Conservation (phyloP, 2,329 filamentous ascomycete species). For the Xylariaceae sp. region DNA sequence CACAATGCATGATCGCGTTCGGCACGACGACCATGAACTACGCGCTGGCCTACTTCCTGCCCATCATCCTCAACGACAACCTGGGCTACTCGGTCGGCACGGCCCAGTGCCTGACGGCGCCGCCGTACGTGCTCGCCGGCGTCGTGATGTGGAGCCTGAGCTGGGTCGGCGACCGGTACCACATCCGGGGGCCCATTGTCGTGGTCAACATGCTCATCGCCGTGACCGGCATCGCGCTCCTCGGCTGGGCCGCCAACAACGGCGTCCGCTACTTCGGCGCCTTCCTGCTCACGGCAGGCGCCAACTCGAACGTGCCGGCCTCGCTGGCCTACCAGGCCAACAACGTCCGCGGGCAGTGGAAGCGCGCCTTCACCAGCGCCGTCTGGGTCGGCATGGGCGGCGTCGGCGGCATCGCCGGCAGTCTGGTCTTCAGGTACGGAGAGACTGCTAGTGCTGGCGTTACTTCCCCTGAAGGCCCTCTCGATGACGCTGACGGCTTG, state of each 20-base stretch:
- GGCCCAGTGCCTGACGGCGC: slow-evolving; percentile 64
- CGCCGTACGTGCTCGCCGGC: slow-evolving; percentile 59
- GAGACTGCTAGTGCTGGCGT: not conserved
- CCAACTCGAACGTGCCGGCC: slow-evolving; percentile 69
- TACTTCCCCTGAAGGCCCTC: too few relatives aligned
- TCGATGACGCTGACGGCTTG: slow-evolving; percentile 1
- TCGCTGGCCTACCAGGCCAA: slow-evolving; percentile 77
- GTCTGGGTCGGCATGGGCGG: slow-evolving; percentile 70
- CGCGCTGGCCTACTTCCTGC: slow-evolving; percentile 70
- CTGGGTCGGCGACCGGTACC: slow-evolving; percentile 61
- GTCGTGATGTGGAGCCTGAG: slow-evolving; percentile 53
- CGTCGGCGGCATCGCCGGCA: slow-evolving; percentile 70
- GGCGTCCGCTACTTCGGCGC: slow-evolving; percentile 64
- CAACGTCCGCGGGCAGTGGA: slow-evolving; percentile 85
- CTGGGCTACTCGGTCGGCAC: slow-evolving; percentile 58
- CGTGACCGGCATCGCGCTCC: slow-evolving; percentile 63
- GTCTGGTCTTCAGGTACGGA: slow-evolving; percentile 56
- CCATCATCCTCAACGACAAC: slow-evolving; percentile 58
- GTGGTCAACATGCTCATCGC: slow-evolving; percentile 57
- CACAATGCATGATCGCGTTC: slow-evolving; percentile 53
- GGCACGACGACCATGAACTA: slow-evolving; percentile 66
- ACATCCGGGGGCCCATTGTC: slow-evolving; percentile 58
- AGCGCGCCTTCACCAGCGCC: slow-evolving; percentile 71
- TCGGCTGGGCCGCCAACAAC: slow-evolving; percentile 55
- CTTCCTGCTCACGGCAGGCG: slow-evolving; percentile 68